These are phyloP conservation scores for Phytophthora colocasiae DNA, from an alignment of 352 stramenopile species.

Conservation along the genomic window DNA sequence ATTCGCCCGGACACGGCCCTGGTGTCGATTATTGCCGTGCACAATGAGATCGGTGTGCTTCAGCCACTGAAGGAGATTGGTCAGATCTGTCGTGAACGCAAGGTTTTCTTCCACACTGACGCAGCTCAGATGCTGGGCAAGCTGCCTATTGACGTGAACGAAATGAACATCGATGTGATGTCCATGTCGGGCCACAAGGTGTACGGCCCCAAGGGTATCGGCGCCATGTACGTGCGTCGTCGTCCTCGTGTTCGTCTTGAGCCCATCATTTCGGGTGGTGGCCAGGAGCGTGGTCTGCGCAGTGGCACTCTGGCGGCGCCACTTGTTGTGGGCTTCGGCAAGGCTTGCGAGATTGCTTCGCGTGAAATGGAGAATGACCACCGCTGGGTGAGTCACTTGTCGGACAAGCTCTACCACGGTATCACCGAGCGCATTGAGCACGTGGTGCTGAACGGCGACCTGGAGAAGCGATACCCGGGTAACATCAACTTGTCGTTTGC, in stretches of 20 bases:
- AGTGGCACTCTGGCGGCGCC: constrained; percentile 90
- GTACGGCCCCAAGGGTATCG: constrained; percentile 99
- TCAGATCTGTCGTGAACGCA: constrained; percentile 90
- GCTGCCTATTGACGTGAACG: constrained; percentile 98
- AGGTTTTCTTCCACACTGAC: constrained; percentile 99
- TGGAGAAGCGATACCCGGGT: constrained; percentile 93
- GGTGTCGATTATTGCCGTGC: constrained; percentile 98
- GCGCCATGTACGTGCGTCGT: constrained; percentile 97
- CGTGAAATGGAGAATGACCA: constrained; percentile 97
- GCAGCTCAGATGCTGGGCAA: constrained; percentile 98
- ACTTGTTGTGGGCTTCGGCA: constrained; percentile 88
- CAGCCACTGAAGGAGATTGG: constrained; percentile 98
- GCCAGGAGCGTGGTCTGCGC: constrained; percentile 97
- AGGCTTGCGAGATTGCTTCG: constrained; percentile 92
- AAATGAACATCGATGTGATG: constrained; percentile 99
- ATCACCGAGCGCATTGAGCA: constrained; percentile 88
- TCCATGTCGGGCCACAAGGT: constrained; percentile 98
- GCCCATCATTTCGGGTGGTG: constrained; percentile 97
- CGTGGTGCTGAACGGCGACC: constrained; percentile 97
- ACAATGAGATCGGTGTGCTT: constrained; percentile 99
- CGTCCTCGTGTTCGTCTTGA: constrained; percentile 97
- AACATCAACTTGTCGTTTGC: constrained; percentile 99
- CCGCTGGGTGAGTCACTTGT: constrained; percentile 95
- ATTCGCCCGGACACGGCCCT: constrained; percentile 97
- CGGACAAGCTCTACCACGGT: constrained; percentile 93